Percentiles rank a stretch among this genome's conserved stretches.
Evolutionary conservation across 108 stramenopile genomes (phyloP).

Genomic region (Cyclotella distinguenda): DNA sequence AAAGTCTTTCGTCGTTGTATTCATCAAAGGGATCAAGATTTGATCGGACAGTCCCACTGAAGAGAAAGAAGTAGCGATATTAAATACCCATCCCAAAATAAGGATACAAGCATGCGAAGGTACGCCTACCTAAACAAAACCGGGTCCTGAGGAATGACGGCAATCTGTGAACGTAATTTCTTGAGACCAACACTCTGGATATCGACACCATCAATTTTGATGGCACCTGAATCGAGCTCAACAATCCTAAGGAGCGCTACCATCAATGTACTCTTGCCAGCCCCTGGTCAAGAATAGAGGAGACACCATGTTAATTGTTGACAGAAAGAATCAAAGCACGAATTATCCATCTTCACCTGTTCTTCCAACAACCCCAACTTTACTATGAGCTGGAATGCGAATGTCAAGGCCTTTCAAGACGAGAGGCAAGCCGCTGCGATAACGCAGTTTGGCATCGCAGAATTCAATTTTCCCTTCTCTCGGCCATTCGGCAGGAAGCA

Average conservation of each 20-base stretch:
- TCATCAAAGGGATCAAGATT: slow-evolving; percentile 93
- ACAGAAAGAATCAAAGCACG: background rate
- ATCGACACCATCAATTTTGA: slow-evolving; percentile 92
- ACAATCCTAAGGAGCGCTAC: slow-evolving; percentile 78
- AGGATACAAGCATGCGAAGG: background rate
- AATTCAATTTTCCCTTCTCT: slow-evolving; percentile 71
- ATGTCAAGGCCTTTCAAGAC: slow-evolving; percentile 88
- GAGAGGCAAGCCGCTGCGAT: slow-evolving; percentile 79
- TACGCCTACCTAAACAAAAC: slow-evolving; percentile 67
- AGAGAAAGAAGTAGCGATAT: background rate
- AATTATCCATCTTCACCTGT: slow-evolving; percentile 54
- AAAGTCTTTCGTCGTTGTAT: slow-evolving; percentile 54
- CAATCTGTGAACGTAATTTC: slow-evolving; percentile 72
- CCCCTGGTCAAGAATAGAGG: slow-evolving; percentile 53
- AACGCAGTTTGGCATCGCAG: slow-evolving; percentile 66
- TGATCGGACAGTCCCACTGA: slow-evolving; percentile 77
- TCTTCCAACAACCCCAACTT: slow-evolving; percentile 85
- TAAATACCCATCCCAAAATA: background rate
- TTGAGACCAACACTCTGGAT: slow-evolving; percentile 67
- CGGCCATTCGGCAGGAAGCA: slow-evolving; percentile 66
- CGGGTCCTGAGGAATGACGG: slow-evolving; percentile 96
- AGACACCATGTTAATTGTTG: background rate
- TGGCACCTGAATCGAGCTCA: slow-evolving; percentile 66
- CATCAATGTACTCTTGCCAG: slow-evolving; percentile 90
- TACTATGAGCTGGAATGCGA: slow-evolving; percentile 61